A percentile compares a stretch with the other conserved stretches of the same genome.
These are phyloP conservation scores for Aspergillus haitiensis DNA, from an alignment of 495 filamentous ascomycete species.

Conservation along the genomic window DNA sequence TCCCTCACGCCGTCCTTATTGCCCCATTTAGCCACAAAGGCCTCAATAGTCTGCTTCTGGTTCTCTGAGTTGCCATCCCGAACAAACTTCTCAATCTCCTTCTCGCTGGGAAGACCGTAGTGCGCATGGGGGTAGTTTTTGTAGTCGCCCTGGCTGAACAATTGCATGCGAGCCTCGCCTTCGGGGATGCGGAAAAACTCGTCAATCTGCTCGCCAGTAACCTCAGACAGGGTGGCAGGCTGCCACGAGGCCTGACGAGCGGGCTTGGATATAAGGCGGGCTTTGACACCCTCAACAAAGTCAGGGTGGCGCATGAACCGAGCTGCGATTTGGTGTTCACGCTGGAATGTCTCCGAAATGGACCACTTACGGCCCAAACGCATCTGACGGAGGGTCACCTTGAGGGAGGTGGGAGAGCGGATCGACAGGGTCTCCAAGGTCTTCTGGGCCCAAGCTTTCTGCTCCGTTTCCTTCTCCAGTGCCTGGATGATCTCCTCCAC, in stretches of 20 bases:
- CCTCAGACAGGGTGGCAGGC: conserved; percentile 65
- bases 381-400: conserved; percentile 80
- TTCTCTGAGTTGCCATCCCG: conserved; percentile 14
- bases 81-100: conserved; percentile 61
- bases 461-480: conserved; percentile 57
- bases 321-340: conserved; percentile 75
- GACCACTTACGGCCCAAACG: conserved; percentile 70
- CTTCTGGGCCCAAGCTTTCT: conserved; percentile 68
- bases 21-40: conserved; percentile 35
- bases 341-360: conserved; percentile 78
- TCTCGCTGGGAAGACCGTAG: conserved; percentile 73
- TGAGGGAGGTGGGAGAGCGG: conserved; percentile 80
- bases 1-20: conserved; percentile 43
- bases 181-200: conserved; percentile 58
- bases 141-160: conserved; percentile 59
- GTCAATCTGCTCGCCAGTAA: conserved; percentile 52
- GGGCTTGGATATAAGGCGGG: conserved; percentile 68
- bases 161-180: conserved; percentile 45
- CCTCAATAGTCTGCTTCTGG: conserved; percentile 22
- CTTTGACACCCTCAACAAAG: conserved; percentile 82
- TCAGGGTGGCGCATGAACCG: conserved; percentile 86
- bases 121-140: conserved; percentile 64
- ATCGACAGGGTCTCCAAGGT: conserved; percentile 68
- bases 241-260: conserved; percentile 63
- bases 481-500: conserved; percentile 70